A percentile compares a stretch with the other conserved stretches of the same genome.
Conservation (phyloP, 345 rosid species). For the Hibiscus trionum region DNA sequence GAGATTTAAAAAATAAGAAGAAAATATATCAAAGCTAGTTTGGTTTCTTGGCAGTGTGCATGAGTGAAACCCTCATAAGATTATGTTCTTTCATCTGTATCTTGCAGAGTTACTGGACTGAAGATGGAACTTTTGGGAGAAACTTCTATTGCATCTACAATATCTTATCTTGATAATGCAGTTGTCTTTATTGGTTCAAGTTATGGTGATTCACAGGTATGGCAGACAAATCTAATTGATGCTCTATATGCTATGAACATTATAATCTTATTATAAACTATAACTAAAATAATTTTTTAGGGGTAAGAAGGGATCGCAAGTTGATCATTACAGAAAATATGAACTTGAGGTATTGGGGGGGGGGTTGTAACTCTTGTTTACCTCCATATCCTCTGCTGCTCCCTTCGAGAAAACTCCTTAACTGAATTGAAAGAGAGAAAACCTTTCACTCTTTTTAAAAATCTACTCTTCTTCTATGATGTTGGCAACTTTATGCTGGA, state of each 20-base stretch:
- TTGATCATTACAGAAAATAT: background rate
- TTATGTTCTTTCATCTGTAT: slow-evolving; percentile 9
- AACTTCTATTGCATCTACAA: slow-evolving; percentile 87
- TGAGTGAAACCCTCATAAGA: slow-evolving; percentile 6
- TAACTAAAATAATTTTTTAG: background rate
- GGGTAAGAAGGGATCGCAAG: background rate
- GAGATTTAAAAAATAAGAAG: too few relatives aligned
- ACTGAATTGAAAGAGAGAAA: background rate
- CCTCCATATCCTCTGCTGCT: background rate
- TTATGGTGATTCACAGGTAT: slow-evolving; percentile 94
- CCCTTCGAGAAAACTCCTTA: background rate
- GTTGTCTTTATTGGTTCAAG: slow-evolving; percentile 84
- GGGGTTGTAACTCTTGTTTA: background rate
- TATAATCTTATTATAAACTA: background rate
- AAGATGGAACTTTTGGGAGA: slow-evolving; percentile 95
- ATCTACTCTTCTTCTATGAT: background rate
- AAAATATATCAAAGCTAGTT: background rate
- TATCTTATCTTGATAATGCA: slow-evolving; percentile 90
- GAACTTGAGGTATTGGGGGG: background rate
- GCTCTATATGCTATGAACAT: background rate
- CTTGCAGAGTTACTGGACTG: slow-evolving; percentile 82
- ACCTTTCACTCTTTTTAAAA: background rate
- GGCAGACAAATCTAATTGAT: background rate
- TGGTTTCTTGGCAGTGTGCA: background rate
- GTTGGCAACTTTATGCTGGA: background rate